Percentiles rank a stretch among this genome's conserved stretches.
phyloP scores from a whole-genome alignment of 495 filamentous ascomycete species.

The Cudoniella acicularis region DNA sequence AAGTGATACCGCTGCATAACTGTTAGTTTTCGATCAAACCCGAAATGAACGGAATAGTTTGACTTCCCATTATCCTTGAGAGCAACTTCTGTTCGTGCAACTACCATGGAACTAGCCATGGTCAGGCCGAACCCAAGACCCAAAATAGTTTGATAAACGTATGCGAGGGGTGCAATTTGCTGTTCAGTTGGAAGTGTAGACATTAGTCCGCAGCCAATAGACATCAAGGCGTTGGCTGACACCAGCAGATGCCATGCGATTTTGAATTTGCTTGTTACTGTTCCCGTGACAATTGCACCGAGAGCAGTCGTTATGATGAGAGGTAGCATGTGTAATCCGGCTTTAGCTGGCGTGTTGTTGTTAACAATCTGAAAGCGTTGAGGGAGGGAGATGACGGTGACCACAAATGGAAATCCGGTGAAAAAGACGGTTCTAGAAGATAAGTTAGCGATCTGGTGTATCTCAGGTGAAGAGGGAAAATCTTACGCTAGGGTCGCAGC shows the following conservation, averaged over 20 bases:
- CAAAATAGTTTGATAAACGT: slow-evolving; percentile 25
- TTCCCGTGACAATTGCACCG: slow-evolving; percentile 45
- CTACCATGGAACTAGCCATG: slow-evolving; percentile 10
- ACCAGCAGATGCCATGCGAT: slow-evolving; percentile 50
- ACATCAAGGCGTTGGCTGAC: slow-evolving; percentile 41
- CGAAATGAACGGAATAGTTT: neutral
- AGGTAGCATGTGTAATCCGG: slow-evolving; percentile 57
- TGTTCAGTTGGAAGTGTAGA: slow-evolving; percentile 26
- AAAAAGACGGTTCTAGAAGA: slow-evolving; percentile 37
- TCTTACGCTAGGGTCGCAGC: slow-evolving; percentile 21
- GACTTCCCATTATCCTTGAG: slow-evolving; percentile 1
- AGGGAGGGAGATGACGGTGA: slow-evolving; percentile 53
- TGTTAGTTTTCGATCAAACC: neutral
- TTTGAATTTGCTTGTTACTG: slow-evolving; percentile 38
- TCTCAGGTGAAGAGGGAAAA: slow-evolving; percentile 26
- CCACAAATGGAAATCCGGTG: slow-evolving; percentile 50
- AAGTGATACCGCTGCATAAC: slow-evolving; percentile 38
- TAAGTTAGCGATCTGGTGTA: neutral
- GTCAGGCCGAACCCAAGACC: slow-evolving; percentile 28
- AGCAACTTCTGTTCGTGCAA: neutral
- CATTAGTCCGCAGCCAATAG: slow-evolving; percentile 46
- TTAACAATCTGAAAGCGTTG: slow-evolving; percentile 57
- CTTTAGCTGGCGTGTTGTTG: slow-evolving; percentile 36
- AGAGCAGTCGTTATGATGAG: slow-evolving; percentile 47
- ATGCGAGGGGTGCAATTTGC: slow-evolving; percentile 13